Evolutionary conservation across 2,329 filamentous ascomycete species (phyloP), one percentile per base, ranked within the genome.

Genomic region (Coniochaeta sp.): DNA sequence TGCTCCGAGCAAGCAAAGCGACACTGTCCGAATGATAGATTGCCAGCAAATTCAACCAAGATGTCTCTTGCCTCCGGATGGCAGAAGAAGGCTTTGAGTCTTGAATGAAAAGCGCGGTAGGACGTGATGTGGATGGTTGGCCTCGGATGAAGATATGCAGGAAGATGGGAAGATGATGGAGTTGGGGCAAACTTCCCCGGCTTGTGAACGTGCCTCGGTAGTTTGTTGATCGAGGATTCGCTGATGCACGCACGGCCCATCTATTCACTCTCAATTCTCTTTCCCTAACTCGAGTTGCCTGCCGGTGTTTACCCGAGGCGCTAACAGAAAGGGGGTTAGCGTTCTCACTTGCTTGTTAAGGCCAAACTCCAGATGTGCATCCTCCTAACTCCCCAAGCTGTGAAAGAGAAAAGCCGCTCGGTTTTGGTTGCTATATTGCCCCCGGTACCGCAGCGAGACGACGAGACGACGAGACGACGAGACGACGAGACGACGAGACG

Each of bases 151-250:
- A 5, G 27, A 30, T 42, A 42, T 26, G 38, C 38, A 47, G 13
- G 7, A n/a, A 20, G 45, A 30, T 47, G 22, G 30, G 9, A 8
- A 32, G 42, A 46, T 38, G 38, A 42, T 42, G 38, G 9, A 42
- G 38, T 42, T 42, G 38, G 45, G 24, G 48, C 20, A 12, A 22
- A 53, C 51, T 51, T 53, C 35, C 32, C 46, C 49, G 54, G 54
- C 54, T 55, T 47, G 53, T 54, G 54, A 59, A 55, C 38, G 22
- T 26, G 38, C 57, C 57, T 59, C 57, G 57, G 57, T 54, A 57
- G 48, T 53, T 49, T 53, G 31, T 42, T 33, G 31, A 33, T 33
- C 31, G 31, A 10, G 10, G 10, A 14, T 14, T 33, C n/a, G 38
- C 20, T 31, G 24, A n/a, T n/a, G n/a, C n/a, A 14, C 18, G 33